Percentiles rank a stretch among this genome's conserved stretches.
These are phyloP conservation scores for Medicago lupulina DNA, from an alignment of 306 rosid species.

Conservation along the genomic window DNA sequence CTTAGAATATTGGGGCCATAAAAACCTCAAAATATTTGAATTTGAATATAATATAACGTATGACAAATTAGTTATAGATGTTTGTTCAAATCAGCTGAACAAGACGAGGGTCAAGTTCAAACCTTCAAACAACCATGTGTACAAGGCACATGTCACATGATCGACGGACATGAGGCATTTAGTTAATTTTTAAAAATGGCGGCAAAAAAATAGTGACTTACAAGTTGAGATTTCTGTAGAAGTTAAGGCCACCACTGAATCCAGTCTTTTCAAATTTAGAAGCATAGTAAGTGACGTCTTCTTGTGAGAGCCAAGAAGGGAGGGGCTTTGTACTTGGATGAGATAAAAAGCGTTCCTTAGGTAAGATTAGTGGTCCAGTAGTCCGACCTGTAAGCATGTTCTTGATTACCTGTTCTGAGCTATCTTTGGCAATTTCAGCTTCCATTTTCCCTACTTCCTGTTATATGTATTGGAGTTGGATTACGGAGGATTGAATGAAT, in stretches of 20 bases:
- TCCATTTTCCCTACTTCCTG: conserved; percentile 42
- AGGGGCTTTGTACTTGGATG: background rate
- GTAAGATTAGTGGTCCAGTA: conserved; percentile 44
- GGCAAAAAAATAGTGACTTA: background rate
- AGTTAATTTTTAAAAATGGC: background rate
- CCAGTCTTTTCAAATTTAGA: conserved; percentile 49
- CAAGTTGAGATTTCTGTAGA: conserved; percentile 47
- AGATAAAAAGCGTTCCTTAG: conserved; percentile 37
- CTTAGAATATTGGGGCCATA: no score
- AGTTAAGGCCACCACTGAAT: conserved; percentile 54
- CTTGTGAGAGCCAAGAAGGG: conserved; percentile 54
- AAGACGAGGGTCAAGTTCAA: background rate
- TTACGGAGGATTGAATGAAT: background rate
- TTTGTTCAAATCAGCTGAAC: background rate
- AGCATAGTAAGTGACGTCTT: conserved; percentile 47
- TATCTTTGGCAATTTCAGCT: conserved; percentile 24
- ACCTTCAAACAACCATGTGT: background rate
- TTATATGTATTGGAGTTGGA: background rate
- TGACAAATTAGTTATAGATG: background rate
- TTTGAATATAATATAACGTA: background rate
- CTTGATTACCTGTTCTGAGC: conserved; percentile 23
- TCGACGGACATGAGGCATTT: background rate
- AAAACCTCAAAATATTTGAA: no score
- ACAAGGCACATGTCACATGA: background rate
- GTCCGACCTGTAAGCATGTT: conserved; percentile 34